phyloP scores from a whole-genome alignment of 371 early-diverging fungal genomes.

The Chytridium lagenaria region DNA sequence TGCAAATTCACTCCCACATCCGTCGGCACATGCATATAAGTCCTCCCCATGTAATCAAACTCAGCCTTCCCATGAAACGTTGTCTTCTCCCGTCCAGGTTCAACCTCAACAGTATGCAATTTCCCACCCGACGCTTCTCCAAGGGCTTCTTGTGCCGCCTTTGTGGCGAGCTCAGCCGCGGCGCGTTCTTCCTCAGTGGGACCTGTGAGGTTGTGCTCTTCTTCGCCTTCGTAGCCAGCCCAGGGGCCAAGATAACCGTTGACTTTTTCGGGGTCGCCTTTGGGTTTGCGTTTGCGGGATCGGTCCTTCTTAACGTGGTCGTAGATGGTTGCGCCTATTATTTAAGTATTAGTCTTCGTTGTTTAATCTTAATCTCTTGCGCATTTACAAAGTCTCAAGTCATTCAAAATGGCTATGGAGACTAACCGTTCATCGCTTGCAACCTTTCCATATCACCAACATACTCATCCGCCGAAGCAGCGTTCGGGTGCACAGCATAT shows the following conservation, averaged over 20 bases:
- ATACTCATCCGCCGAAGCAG: slow-evolving; percentile 56
- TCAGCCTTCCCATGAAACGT: slow-evolving; percentile 80
- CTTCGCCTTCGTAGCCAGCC: slow-evolving; percentile 92
- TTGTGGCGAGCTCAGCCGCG: slow-evolving; percentile 33
- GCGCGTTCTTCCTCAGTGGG: slow-evolving; percentile 63
- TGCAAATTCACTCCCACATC: slow-evolving; percentile 75
- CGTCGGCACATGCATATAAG: slow-evolving; percentile 92
- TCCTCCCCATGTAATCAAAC: slow-evolving; percentile 89
- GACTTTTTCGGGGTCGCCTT: slow-evolving; percentile 77
- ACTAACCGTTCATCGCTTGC: not conserved
- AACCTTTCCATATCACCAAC: slow-evolving; percentile 63
- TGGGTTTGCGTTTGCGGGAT: slow-evolving; percentile 71
- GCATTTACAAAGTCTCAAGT: not conserved
- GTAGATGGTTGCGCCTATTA: slow-evolving; percentile 35
- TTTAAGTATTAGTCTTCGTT: not conserved
- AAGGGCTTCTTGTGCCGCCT: slow-evolving; percentile 26
- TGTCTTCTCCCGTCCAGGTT: slow-evolving; percentile 66
- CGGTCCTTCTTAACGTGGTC: slow-evolving; percentile 45
- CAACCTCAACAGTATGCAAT: slow-evolving; percentile 16
- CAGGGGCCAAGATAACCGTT: slow-evolving; percentile 94
- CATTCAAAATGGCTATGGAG: no score
- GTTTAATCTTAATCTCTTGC: no score
- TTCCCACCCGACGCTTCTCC: slow-evolving; percentile 12
- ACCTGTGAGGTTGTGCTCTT: slow-evolving; percentile 58
- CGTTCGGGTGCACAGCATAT: slow-evolving; percentile 84